Conservation (phyloP, 257 asterid species). For the Coffea canephora region DNA sequence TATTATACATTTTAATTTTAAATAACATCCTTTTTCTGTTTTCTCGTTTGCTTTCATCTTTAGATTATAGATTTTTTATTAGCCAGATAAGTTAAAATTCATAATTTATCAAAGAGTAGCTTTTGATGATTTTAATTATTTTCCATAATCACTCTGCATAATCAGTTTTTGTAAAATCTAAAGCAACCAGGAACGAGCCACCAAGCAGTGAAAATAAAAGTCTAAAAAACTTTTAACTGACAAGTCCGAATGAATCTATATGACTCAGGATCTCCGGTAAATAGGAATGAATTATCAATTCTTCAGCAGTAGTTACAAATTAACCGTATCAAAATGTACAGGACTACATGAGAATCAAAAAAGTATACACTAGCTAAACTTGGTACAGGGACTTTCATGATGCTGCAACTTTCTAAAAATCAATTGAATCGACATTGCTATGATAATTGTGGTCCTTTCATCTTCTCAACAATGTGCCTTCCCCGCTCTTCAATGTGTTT, state of each 20-base stretch:
- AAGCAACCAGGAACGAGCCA: too few species aligned
- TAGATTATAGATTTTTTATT: too few species aligned
- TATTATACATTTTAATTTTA: too few species aligned
- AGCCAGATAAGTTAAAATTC: too few species aligned
- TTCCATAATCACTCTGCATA: too few species aligned
- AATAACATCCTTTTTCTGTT: too few species aligned
- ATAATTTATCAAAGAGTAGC: too few species aligned
- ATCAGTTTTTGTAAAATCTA: too few species aligned
- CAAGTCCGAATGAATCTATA: neutral
- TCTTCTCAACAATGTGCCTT: conserved; percentile 69
- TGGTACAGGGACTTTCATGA: neutral
- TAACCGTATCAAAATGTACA: neutral
- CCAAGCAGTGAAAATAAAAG: too few species aligned
- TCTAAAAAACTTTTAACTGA: too few species aligned
- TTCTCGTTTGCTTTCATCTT: too few species aligned
- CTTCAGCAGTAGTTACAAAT: neutral
- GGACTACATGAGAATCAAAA: neutral
- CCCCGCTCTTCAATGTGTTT: conserved; percentile 81
- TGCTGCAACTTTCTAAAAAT: neutral
- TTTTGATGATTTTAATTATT: too few species aligned
- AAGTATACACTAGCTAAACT: neutral
- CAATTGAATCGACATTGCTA: conserved; percentile 4
- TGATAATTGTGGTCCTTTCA: conserved; percentile 55
- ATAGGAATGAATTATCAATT: neutral
- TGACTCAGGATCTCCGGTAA: neutral